Evolutionary conservation across 1,139 yeast species (phyloP), one percentile per base, ranked within the genome.

Genomic region (Citeromyces hawaiiensis): DNA sequence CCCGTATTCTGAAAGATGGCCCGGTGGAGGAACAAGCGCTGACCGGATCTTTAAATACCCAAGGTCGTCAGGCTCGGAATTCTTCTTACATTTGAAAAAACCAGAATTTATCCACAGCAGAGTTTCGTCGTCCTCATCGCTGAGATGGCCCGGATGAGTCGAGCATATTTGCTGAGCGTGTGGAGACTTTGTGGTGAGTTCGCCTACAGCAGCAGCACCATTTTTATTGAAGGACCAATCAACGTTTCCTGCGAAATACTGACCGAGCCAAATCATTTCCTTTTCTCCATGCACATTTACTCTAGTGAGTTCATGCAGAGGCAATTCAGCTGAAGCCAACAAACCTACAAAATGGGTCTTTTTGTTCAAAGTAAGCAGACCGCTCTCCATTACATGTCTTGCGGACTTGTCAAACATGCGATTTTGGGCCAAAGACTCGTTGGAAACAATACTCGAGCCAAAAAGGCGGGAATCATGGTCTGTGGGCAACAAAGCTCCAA

Each of bases 21-120:
- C 27, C 11, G 27, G 11, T 6, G 27, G 27, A 7, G 27, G 27
- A 9, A 23, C 27, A 6, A 23, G 27, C 8, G 27, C 27, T 9
- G 27, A 23, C 4, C 27, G 27, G 27, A 23, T 23, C 4, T 9
- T 5, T 11, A 23, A 11, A 9, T 23, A 23, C 11, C 27, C 27
- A 4, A 23, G 27, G 9, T 23, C 27, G 27, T 23, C 27, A 9
- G 27, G 27, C 11, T 23, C 27, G 11, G 27, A 23, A 23, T 19
- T 17, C 14, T 69, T 70, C 47, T 72, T 72, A 53, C 78, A 72
- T 46, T 52, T 68, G 2, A 63, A 57, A 47, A 69, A 66, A 1
- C 79, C 78, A 1, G 76, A 70, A 47, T 72, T 72, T 35, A 72
- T 63, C 78, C 78, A 72, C 13, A 72, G 45, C 34, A 72, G 50